A percentile compares a stretch with the other conserved stretches of the same genome.
These are phyloP conservation scores for Dillenia suffruticosa DNA, from an alignment of 164 flowering plant genomes.

Conservation along the genomic window DNA sequence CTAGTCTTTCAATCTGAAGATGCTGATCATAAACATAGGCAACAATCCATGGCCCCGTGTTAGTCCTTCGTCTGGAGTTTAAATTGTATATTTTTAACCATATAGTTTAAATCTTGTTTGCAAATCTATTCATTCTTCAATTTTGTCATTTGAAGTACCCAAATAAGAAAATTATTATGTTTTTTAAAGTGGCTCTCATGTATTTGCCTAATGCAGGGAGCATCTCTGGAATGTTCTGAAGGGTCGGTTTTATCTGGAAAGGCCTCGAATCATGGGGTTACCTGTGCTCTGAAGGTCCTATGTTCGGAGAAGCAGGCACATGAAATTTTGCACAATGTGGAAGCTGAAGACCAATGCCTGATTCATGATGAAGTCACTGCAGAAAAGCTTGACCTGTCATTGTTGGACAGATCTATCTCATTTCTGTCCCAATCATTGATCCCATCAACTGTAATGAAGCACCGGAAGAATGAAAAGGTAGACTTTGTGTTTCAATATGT, in stretches of 20 bases:
- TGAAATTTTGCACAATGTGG: conserved; percentile 11
- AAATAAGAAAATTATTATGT: background rate
- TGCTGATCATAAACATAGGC: too few relatives aligned
- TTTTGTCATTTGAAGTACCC: too few relatives aligned
- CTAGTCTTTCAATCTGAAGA: too few relatives aligned
- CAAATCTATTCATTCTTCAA: too few relatives aligned
- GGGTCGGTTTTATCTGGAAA: conserved; percentile 6
- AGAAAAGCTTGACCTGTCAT: conserved; percentile 13
- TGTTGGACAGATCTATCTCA: conserved; percentile 1
- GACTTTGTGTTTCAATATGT: background rate
- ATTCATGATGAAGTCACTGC: conserved; percentile 17
- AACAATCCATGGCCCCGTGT: background rate
- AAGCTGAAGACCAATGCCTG: conserved; percentile 35
- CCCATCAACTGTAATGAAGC: conserved; percentile 14
- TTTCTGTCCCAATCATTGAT: conserved; percentile 4
- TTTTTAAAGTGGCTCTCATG: background rate
- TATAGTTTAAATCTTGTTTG: too few relatives aligned
- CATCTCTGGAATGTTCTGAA: conserved; percentile 33
- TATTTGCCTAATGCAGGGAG: conserved; percentile 28
- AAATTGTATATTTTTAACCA: too few relatives aligned
- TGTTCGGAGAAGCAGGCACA: conserved; percentile 24
- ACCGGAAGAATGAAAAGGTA: conserved; percentile 29
- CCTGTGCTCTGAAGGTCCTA: conserved; percentile 28
- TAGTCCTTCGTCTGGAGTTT: too few relatives aligned
- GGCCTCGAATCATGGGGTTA: conserved; percentile 18